Base-by-base conservation (phyloP, 2,329 filamentous ascomycete genomes). In the Exophiala lecanii-corni region DNA sequence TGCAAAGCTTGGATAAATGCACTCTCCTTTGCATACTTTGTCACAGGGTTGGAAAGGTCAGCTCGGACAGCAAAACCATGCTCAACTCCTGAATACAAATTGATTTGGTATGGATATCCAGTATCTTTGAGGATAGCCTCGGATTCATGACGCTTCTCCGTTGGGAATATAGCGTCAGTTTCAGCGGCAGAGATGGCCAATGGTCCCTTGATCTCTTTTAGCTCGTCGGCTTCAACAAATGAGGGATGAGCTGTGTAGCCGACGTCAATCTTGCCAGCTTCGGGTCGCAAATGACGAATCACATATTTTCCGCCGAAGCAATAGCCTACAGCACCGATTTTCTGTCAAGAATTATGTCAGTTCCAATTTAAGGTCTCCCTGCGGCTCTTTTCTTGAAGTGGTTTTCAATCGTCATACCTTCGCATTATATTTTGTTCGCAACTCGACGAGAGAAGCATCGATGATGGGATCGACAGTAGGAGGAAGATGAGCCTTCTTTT, bases 161-260 rank as follows among this genome's bases (percentile, higher is more conserved):
- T 55, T 2, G 81, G 74, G 70, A 85, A 85, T 61, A 84, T 81
- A 10, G 48, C n/a, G 59, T 85, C 82, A 16, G 70, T 78, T 68
- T 85, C 79, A 54, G 69, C 66, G 50, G 70, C 81, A 32, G 80
- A 72, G 56, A 89, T 85, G 41, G 80, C 81, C 4, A 87, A 65
- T 1, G 84, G 84, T 0, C 78, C 79, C n/a, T 71, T 70, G 55
- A 88, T 81, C 36, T 72, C 75, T 12, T 68, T 68, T 36, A 88
- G 74, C 64, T 88, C 84, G 2, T 78, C 76, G 47, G 78, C 69
- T 4, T 77, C 71, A 20, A 92, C 78, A 55, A 89, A 89, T 18
- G 79, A 85, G 1, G 87, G 87, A 64, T 92, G 87, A 1, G 86
- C 87, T 13, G 78, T 66, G 65, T 75, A 92, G 28, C 84, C 86